Percentiles rank a stretch among this genome's conserved stretches.
Conservation (phyloP, 1,284 basidiomycete species). For the Ceratobasidium papillatum region DNA sequence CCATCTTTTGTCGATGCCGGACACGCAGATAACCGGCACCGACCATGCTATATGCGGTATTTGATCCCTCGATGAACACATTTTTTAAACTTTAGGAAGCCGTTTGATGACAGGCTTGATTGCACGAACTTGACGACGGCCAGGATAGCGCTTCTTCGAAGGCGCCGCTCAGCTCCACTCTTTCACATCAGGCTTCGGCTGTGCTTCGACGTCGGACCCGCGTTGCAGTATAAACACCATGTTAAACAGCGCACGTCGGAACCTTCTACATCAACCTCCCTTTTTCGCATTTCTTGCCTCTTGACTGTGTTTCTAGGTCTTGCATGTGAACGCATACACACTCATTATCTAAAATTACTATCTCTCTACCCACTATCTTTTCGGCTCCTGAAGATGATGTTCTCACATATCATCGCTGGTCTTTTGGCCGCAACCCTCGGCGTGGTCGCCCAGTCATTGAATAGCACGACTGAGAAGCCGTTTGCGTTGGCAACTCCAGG, state of each 20-base stretch:
- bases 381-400: slow-evolving; percentile 11
- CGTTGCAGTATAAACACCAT: neutral
- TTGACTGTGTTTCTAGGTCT: slow-evolving; percentile 15
- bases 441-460: neutral
- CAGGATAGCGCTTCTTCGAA: slow-evolving; percentile 18
- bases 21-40: slow-evolving; percentile 48
- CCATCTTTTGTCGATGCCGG: slow-evolving; percentile 2
- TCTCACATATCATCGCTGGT: neutral
- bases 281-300: slow-evolving; percentile 6
- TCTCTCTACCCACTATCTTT: slow-evolving; percentile 1
- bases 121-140: slow-evolving; percentile 27
- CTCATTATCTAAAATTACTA: slow-evolving; percentile 17
- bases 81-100: slow-evolving; percentile 37
- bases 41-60: slow-evolving; percentile 7
- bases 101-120: slow-evolving; percentile 36
- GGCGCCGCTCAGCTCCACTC: slow-evolving; percentile 27
- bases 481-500: slow-evolving; percentile 54
- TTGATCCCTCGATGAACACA: slow-evolving; percentile 1
- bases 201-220: slow-evolving; percentile 11
- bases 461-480: neutral
- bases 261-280: neutral
- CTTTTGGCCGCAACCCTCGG: slow-evolving; percentile 8
- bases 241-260: neutral
- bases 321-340: slow-evolving; percentile 20
- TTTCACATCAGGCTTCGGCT: slow-evolving; percentile 21